Evolutionary conservation across 305 asterid species (phyloP).

Genomic region (Fraxinus nigra): DNA sequence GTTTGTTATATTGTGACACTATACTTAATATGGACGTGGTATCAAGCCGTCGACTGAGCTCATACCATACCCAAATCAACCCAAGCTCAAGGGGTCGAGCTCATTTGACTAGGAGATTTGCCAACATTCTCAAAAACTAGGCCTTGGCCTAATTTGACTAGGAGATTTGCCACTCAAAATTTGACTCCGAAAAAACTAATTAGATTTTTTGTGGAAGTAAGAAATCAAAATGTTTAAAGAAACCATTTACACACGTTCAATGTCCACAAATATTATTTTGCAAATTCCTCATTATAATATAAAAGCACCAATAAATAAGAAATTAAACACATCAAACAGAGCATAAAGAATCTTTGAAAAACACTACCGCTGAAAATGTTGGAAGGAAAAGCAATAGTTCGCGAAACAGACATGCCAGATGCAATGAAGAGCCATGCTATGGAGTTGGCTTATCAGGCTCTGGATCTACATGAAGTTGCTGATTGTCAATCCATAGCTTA

Average conservation of each 20-base stretch:
- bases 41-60: background rate
- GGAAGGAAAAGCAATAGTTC: constrained; percentile 32
- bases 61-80: background rate
- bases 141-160: background rate
- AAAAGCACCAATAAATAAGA: background rate
- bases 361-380: constrained; percentile 13
- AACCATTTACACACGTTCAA: background rate
- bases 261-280: background rate
- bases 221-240: background rate
- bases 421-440: constrained; percentile 22
- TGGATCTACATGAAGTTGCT: constrained; percentile 30
- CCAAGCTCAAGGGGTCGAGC: background rate
- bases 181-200: background rate
- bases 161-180: background rate
- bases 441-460: constrained; percentile 32
- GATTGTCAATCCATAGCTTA: constrained; percentile 24
- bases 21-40: background rate
- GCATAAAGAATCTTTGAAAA: background rate
- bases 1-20: background rate
- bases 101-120: background rate
- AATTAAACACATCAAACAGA: background rate
- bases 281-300: background rate
- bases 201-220: background rate
- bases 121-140: background rate
- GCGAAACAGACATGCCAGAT: constrained; percentile 26